Evolutionary conservation across 768 basidiomycete species (phyloP).

Genomic region (Suillus plorans): DNA sequence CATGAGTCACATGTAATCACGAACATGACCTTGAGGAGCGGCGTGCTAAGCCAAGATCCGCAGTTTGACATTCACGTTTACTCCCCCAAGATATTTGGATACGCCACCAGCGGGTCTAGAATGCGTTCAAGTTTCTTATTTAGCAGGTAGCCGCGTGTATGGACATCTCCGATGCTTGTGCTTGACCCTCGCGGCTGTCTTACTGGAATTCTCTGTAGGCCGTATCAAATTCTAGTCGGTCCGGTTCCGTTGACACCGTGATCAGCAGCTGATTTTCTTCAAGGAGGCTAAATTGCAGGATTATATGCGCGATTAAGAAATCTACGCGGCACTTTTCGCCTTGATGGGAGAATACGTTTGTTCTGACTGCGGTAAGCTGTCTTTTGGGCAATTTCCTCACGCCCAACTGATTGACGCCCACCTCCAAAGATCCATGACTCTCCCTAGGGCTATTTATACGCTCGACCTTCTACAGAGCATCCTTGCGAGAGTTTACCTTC

Average conservation of each 20-base stretch:
- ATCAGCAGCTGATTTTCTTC: conserved; percentile 3
- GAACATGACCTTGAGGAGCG: too few relatives aligned
- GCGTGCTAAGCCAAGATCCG: neutral
- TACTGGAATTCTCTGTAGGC: neutral
- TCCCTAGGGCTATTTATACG: conserved; percentile 5
- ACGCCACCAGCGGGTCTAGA: neutral
- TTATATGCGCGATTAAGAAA: conserved; percentile 3
- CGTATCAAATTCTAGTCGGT: conserved; percentile 2
- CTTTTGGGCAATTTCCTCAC: conserved; percentile 1
- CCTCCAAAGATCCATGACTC: neutral
- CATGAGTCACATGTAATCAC: too few relatives aligned
- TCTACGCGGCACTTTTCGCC: neutral
- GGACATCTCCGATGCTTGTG: neutral
- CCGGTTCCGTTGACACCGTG: conserved; percentile 4
- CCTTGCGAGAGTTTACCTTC: neutral
- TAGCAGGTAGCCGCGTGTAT: neutral
- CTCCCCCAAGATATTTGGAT: neutral
- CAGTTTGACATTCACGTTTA: neutral
- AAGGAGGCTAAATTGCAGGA: conserved; percentile 6
- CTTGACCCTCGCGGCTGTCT: neutral
- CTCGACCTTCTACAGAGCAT: neutral
- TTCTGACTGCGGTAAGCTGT: conserved; percentile 5
- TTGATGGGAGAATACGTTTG: conserved; percentile 1
- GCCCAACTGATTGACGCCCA: neutral
- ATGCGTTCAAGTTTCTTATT: neutral